phyloP scores from a whole-genome alignment of 495 filamentous ascomycete genomes.

The Penicillium ucsense region DNA sequence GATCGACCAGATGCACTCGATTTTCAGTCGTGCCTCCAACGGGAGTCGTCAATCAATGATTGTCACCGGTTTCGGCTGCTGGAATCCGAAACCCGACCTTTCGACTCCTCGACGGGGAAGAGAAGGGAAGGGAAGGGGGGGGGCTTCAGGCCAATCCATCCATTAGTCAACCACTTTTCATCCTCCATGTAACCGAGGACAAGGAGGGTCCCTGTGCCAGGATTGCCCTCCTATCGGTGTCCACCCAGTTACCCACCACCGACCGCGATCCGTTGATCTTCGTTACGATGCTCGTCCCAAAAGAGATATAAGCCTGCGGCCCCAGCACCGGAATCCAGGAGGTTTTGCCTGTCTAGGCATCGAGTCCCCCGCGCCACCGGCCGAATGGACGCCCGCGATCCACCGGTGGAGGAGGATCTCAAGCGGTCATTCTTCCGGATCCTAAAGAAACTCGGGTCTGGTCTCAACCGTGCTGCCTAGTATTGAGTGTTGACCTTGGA shows the following conservation, averaged over 20 bases:
- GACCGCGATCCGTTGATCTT: conserved; percentile 16
- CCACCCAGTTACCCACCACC: conserved; percentile 8
- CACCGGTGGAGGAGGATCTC: conserved; percentile 8
- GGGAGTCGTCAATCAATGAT: too few species aligned
- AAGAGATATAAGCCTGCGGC: conserved; percentile 21
- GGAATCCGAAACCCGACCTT: too few species aligned
- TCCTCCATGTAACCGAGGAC: too few species aligned
- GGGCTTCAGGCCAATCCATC: neutral
- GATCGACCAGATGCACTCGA: too few species aligned
- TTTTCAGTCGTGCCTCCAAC: too few species aligned
- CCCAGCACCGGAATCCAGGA: conserved; percentile 14
- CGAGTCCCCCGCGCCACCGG: conserved; percentile 18
- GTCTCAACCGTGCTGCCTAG: neutral
- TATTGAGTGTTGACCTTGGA: too few species aligned
- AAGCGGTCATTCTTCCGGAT: conserved; percentile 6
- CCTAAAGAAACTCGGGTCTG: conserved; percentile 8
- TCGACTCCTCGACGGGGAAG: neutral
- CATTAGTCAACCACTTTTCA: neutral
- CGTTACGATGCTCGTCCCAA: conserved; percentile 6
- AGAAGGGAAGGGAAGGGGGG: neutral
- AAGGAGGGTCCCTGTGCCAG: conserved; percentile 9
- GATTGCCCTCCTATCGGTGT: conserved; percentile 6
- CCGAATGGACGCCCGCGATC: conserved; percentile 10
- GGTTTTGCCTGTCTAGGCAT: conserved; percentile 20
- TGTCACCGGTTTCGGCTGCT: too few species aligned